A percentile compares a stretch with the other conserved stretches of the same genome.
These are phyloP conservation scores for Amanita exitialis DNA, from an alignment of 768 basidiomycete species.

Conservation along the genomic window DNA sequence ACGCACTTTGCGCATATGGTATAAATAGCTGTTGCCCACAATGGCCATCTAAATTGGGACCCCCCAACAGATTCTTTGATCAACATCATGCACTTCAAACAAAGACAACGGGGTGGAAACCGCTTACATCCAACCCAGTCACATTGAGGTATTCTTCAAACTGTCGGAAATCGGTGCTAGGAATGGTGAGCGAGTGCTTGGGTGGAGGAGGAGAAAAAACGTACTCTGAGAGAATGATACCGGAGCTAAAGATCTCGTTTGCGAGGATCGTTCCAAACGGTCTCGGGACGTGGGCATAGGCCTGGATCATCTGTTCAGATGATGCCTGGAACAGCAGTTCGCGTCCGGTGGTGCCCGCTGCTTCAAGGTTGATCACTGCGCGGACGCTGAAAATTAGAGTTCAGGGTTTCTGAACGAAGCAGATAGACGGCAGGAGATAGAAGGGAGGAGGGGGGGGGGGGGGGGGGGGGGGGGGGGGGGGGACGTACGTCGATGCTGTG, in stretches of 20 bases:
- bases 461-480: neutral
- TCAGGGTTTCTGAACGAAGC: neutral
- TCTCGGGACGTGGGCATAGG: slow-evolving; percentile 77
- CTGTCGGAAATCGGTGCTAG: slow-evolving; percentile 90
- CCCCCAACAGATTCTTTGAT: neutral
- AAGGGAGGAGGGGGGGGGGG: neutral
- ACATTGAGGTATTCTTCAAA: slow-evolving; percentile 87
- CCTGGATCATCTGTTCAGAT: slow-evolving; percentile 88
- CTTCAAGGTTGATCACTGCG: slow-evolving; percentile 89
- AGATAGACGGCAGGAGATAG: neutral
- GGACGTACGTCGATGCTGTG: slow-evolving; percentile 52
- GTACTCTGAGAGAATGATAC: slow-evolving; percentile 84
- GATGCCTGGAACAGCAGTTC: slow-evolving; percentile 95
- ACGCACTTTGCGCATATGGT: slow-evolving; percentile 80
- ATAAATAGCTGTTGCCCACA: slow-evolving; percentile 86
- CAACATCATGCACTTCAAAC: neutral
- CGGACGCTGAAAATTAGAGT: slow-evolving; percentile 45
- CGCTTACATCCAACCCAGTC: slow-evolving; percentile 77
- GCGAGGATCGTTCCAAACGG: slow-evolving; percentile 87
- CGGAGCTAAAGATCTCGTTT: slow-evolving; percentile 88
- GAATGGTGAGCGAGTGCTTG: neutral
- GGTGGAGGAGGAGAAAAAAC: slow-evolving; percentile 12
- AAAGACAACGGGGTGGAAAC: neutral
- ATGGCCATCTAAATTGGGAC: slow-evolving; percentile 62
- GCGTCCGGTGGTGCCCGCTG: slow-evolving; percentile 79